A percentile compares a stretch with the other conserved stretches of the same genome.
phyloP scores from a whole-genome alignment of 176 grass and related monocot genomes.

The Phoenix dactylifera region DNA sequence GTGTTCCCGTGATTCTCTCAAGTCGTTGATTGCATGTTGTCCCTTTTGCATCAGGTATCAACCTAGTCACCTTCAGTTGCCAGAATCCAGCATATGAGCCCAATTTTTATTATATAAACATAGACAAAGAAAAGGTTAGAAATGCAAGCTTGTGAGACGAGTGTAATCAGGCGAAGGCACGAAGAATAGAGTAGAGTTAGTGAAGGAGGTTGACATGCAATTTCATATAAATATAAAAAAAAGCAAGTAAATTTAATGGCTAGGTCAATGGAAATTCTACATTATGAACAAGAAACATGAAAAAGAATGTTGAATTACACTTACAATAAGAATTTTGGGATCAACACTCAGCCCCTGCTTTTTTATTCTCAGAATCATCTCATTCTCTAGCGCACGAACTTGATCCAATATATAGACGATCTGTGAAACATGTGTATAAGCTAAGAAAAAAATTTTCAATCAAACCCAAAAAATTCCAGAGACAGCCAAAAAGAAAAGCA shows the following conservation, averaged over 20 bases:
- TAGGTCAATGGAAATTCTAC: too few relatives aligned
- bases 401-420: constrained; percentile 98
- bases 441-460: not conserved
- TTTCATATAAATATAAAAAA: too few relatives aligned
- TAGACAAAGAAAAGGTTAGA: not conserved
- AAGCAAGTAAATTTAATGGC: too few relatives aligned
- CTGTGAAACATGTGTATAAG: constrained; percentile 16
- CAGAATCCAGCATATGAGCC: constrained; percentile 3
- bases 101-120: not conserved
- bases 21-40: constrained; percentile 85
- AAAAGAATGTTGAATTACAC: constrained; percentile 12
- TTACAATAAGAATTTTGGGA: constrained; percentile 92
- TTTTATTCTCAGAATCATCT: constrained; percentile 84
- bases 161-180: too few relatives aligned
- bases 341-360: constrained; percentile 73
- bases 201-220: too few relatives aligned
- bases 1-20: constrained; percentile 80
- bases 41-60: constrained; percentile 90
- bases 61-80: constrained; percentile 61
- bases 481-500: not conserved
- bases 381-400: constrained; percentile 84
- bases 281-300: constrained; percentile 5
- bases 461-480: not conserved
- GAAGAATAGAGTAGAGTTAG: too few relatives aligned
- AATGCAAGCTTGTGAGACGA: not conserved